Conservation (phyloP, 2,329 filamentous ascomycete species). For the Graphilbum ipis-grandicollis region DNA sequence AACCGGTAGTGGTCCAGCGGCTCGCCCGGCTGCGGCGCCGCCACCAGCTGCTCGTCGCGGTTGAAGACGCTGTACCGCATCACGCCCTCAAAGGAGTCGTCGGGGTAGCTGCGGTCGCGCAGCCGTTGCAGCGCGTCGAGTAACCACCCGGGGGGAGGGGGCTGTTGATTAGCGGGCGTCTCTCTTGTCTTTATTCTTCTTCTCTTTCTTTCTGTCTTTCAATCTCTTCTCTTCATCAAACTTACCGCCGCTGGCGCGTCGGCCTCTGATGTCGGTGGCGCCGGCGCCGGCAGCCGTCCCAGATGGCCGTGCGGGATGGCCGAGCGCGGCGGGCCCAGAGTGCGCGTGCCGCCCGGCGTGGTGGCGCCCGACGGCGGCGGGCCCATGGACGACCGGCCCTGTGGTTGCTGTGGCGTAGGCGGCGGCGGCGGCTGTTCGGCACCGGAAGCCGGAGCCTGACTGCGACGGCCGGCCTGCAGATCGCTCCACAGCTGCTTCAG, state of each 20-base stretch:
- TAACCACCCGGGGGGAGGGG: constrained; percentile 78
- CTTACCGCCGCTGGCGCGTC: constrained; percentile 42
- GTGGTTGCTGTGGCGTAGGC: constrained; percentile 24
- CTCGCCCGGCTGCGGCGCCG: constrained; percentile 27
- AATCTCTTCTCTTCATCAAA: too few species aligned
- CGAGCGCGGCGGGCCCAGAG: constrained; percentile 5
- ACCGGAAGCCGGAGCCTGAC: neutral
- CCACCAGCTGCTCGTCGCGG: constrained; percentile 47
- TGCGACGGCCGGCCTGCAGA: constrained; percentile 9
- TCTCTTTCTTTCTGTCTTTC: too few species aligned
- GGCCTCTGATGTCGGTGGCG: constrained; percentile 40
- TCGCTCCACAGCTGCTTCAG: constrained; percentile 44
- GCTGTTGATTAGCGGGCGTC: constrained; percentile 31
- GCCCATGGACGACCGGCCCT: constrained; percentile 33
- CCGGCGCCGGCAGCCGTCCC: constrained; percentile 52
- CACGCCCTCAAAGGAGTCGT: constrained; percentile 70
- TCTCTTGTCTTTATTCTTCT: too few species aligned
- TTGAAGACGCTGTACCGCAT: constrained; percentile 86
- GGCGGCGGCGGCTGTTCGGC: neutral
- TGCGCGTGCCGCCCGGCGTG: constrained; percentile 19
- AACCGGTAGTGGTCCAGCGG: constrained; percentile 46
- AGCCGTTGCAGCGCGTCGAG: constrained; percentile 54
- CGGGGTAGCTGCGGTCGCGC: constrained; percentile 49
- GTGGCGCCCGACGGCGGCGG: constrained; percentile 24
- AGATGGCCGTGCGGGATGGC: constrained; percentile 31